These are phyloP conservation scores for Phytophthora constricta DNA, from an alignment of 352 stramenopile genomes.

Conservation along the genomic window DNA sequence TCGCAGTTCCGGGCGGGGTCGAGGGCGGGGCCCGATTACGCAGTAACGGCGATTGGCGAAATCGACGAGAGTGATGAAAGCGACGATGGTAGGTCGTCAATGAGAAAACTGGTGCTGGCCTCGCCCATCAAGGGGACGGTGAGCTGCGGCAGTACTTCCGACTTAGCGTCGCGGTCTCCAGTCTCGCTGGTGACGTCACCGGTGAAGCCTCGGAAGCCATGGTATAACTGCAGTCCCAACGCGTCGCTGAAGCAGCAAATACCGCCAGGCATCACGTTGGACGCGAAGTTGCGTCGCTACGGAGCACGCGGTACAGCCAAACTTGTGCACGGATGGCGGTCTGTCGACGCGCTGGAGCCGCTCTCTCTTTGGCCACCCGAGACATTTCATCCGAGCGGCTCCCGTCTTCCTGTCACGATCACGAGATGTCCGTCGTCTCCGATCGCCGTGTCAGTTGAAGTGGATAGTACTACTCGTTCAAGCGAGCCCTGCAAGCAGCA, in stretches of 20 bases:
- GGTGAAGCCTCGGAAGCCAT: slow-evolving; percentile 44
- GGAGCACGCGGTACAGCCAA: slow-evolving; percentile 38
- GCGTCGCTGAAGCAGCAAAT: slow-evolving; percentile 44
- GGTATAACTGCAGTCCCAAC: slow-evolving; percentile 44
- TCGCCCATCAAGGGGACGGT: slow-evolving; percentile 30
- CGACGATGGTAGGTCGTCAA: slow-evolving; percentile 14
- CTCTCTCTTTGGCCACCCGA: slow-evolving; percentile 55
- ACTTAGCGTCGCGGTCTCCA: neutral
- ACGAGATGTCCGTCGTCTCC: slow-evolving; percentile 54
- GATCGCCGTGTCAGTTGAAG: slow-evolving; percentile 24
- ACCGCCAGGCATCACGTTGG: slow-evolving; percentile 38
- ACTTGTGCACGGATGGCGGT: slow-evolving; percentile 31
- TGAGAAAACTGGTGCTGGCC: slow-evolving; percentile 1
- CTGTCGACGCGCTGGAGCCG: slow-evolving; percentile 18
- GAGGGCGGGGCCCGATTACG: slow-evolving; percentile 13
- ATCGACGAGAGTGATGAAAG: slow-evolving; percentile 25
- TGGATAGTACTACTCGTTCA: slow-evolving; percentile 14
- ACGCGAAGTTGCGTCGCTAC: slow-evolving; percentile 64
- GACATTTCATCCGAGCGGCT: slow-evolving; percentile 47
- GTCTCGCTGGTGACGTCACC: slow-evolving; percentile 8
- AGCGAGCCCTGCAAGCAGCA: slow-evolving; percentile 28
- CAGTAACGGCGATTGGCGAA: slow-evolving; percentile 14
- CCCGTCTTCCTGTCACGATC: slow-evolving; percentile 41
- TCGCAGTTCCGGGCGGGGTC: neutral
- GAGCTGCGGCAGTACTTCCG: neutral